Percentiles rank a stretch among this genome's conserved stretches.
Conservation (phyloP, 352 stramenopile genomes). For the Elongisporangium senticosum region DNA sequence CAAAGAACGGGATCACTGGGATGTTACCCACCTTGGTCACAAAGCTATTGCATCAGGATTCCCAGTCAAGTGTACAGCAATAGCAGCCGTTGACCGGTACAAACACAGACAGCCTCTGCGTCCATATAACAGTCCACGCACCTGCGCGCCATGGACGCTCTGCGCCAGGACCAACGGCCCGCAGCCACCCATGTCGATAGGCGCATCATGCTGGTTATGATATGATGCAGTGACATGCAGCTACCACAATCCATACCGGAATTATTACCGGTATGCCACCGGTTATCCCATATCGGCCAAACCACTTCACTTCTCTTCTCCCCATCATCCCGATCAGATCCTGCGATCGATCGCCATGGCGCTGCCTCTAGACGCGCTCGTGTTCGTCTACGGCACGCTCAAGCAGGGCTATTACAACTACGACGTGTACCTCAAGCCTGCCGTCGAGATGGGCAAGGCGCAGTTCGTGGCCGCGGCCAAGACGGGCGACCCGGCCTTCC, state of each 20-base stretch:
- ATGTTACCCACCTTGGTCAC: slow-evolving; percentile 12
- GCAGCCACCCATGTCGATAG: background rate
- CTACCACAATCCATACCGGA: background rate
- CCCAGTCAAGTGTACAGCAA: background rate
- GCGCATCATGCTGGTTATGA: background rate
- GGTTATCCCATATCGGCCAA: background rate
- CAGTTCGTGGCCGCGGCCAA: slow-evolving; percentile 38
- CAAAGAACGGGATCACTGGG: slow-evolving; percentile 39
- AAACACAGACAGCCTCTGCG: no score
- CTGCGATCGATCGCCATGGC: background rate
- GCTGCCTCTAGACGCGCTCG: slow-evolving; percentile 31
- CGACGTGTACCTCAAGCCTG: slow-evolving; percentile 52
- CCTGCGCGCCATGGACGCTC: background rate
- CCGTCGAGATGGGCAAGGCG: slow-evolving; percentile 37
- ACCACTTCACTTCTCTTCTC: background rate
- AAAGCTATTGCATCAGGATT: slow-evolving; percentile 1
- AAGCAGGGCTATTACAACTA: slow-evolving; percentile 73
- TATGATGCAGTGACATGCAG: background rate
- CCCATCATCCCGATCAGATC: background rate
- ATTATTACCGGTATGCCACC: background rate
- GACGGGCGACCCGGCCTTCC: slow-evolving; percentile 36
- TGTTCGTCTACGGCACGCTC: slow-evolving; percentile 78
- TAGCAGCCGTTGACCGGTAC: background rate
- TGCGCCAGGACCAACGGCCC: background rate
- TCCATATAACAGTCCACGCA: background rate